A percentile compares a stretch with the other conserved stretches of the same genome.
phyloP scores from a whole-genome alignment of 768 basidiomycete species.

The Boletellus ananiceps region DNA sequence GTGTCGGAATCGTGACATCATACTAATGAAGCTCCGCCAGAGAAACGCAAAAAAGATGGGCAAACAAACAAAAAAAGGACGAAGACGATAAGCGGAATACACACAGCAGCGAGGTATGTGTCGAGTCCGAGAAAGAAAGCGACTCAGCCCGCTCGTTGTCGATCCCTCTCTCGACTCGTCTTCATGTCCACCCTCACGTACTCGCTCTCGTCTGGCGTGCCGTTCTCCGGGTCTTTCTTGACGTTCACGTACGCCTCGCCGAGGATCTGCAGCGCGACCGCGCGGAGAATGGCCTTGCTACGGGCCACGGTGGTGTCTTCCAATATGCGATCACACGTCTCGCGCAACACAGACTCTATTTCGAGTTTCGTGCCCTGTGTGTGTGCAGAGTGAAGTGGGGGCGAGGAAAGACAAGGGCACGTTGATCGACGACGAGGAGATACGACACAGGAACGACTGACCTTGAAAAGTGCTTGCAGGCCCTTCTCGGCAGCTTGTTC shows the following conservation, averaged over 20 bases:
- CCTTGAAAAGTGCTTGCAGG: constrained; percentile 87
- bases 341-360: constrained; percentile 82
- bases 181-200: constrained; percentile 81
- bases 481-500: constrained; percentile 94
- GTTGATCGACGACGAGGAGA: background rate
- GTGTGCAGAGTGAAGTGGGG: background rate
- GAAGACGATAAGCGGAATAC: constrained; percentile 5
- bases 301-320: constrained; percentile 50
- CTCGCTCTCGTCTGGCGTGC: constrained; percentile 56
- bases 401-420: too few relatives aligned
- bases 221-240: constrained; percentile 51
- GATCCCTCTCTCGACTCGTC: constrained; percentile 49
- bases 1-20: too few relatives aligned
- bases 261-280: constrained; percentile 77
- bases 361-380: constrained; percentile 84
- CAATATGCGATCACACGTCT: constrained; percentile 81
- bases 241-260: constrained; percentile 75
- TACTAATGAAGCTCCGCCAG: too few relatives aligned
- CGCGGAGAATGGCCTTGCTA: constrained; percentile 63
- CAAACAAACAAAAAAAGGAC: background rate
- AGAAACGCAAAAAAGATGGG: too few relatives aligned
- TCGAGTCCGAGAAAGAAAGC: background rate
- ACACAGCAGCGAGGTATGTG: background rate
- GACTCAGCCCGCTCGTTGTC: constrained; percentile 21
- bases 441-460: constrained; percentile 20